Percentiles rank a stretch among this genome's conserved stretches.
Conservation (phyloP, 306 rosid genomes). For the Ochetophila trinervis region DNA sequence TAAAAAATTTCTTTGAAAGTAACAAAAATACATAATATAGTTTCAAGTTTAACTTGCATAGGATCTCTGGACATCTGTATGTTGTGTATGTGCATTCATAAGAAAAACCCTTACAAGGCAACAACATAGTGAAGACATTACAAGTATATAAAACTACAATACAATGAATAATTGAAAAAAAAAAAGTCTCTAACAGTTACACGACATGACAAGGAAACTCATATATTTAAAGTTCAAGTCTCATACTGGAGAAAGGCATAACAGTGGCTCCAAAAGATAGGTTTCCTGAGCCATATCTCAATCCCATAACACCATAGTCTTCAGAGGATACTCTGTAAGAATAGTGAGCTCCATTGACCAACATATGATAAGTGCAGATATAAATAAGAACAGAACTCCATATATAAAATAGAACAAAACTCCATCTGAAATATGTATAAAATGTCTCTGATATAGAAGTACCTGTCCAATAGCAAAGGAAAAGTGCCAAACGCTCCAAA, state of each 20-base stretch:
- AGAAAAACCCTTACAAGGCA: too few relatives aligned
- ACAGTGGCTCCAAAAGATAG: conserved; percentile 68
- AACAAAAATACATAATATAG: too few relatives aligned
- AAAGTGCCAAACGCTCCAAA: conserved; percentile 86
- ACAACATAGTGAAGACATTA: neutral
- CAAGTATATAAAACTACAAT: neutral
- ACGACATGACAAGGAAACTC: conserved; percentile 8
- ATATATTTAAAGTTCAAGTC: conserved; percentile 11
- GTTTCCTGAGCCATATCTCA: conserved; percentile 86
- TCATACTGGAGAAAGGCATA: conserved; percentile 71
- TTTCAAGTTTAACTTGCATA: too few relatives aligned
- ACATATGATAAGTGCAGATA: conserved; percentile 22
- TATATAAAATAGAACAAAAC: conserved; percentile 28
- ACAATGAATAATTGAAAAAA: neutral
- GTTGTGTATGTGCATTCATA: too few relatives aligned
- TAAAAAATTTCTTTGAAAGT: too few relatives aligned
- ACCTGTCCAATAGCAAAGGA: conserved; percentile 77
- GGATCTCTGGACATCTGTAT: too few relatives aligned
- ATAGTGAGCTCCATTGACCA: conserved; percentile 33
- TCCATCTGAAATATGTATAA: neutral
- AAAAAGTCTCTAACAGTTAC: neutral
- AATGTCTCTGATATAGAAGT: conserved; percentile 24
- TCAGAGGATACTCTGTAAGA: conserved; percentile 56
- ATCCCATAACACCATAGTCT: conserved; percentile 75
- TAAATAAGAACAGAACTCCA: conserved; percentile 26